Evolutionary conservation across 768 basidiomycete species (phyloP).

Genomic region (Lactifluus hygrophoroides): DNA sequence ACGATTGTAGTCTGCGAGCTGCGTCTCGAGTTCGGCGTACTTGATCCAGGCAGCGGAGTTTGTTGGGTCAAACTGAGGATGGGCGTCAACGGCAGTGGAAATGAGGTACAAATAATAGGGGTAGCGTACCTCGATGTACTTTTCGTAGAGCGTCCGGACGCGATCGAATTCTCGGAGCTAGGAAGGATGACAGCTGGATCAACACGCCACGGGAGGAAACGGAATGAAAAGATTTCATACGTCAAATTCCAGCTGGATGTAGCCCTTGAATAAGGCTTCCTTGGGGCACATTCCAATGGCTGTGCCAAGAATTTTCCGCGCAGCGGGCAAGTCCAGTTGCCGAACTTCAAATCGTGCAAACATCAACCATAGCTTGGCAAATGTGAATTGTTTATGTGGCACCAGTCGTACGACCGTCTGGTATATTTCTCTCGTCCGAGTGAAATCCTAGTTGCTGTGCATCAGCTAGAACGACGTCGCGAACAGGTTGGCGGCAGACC

Average conservation of each 20-base stretch:
- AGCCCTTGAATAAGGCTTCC: constrained; percentile 90
- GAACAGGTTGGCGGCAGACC: constrained; percentile 34
- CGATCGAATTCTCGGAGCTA: constrained; percentile 93
- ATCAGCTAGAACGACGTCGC: not conserved
- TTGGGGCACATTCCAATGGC: constrained; percentile 96
- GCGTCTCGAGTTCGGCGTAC: constrained; percentile 85
- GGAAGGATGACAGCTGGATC: not conserved
- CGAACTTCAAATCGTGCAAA: constrained; percentile 91
- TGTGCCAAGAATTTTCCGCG: constrained; percentile 81
- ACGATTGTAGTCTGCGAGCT: constrained; percentile 78
- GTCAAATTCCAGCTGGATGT: constrained; percentile 89
- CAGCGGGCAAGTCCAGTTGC: constrained; percentile 68
- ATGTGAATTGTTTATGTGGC: constrained; percentile 95
- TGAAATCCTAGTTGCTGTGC: constrained; percentile 56
- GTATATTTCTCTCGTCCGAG: constrained; percentile 83
- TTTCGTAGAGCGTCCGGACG: constrained; percentile 85
- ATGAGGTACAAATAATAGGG: not conserved
- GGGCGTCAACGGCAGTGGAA: not conserved
- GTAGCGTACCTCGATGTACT: constrained; percentile 73
- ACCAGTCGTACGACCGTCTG: constrained; percentile 82
- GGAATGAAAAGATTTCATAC: constrained; percentile 30
- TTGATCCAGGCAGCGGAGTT: constrained; percentile 95
- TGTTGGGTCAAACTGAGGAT: constrained; percentile 66
- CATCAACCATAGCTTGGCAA: constrained; percentile 92
- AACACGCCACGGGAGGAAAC: constrained; percentile 10